These are phyloP conservation scores for Agroathelia rolfsii DNA, from an alignment of 1,284 basidiomycete genomes.

Conservation along the genomic window DNA sequence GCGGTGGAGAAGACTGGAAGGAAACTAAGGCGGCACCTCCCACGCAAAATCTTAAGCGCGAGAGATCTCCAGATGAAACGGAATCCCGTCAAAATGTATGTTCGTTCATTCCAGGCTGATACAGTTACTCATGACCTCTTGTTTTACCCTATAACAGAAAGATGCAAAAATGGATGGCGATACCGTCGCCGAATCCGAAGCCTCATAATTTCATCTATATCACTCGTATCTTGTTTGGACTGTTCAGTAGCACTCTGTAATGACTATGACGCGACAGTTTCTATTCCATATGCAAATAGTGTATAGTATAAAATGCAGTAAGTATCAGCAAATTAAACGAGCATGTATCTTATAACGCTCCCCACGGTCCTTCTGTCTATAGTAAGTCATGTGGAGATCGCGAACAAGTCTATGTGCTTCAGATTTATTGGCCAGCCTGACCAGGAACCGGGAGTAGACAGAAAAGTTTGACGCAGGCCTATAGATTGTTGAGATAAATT, in stretches of 20 bases:
- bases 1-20: conserved; percentile 81
- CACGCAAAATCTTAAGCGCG: conserved; percentile 45
- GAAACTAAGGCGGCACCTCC: conserved; percentile 34
- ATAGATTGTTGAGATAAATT: conserved; percentile 9
- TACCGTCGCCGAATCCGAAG: conserved; percentile 48
- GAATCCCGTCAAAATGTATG: conserved; percentile 42
- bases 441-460: conserved; percentile 37
- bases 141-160: conserved; percentile 26
- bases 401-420: conserved; percentile 63
- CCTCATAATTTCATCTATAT: too few relatives aligned
- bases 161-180: conserved; percentile 52
- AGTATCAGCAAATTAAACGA: conserved; percentile 44
- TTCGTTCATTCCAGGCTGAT: conserved; percentile 1
- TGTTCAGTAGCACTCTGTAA: too few relatives aligned
- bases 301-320: conserved; percentile 1
- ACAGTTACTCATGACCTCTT: conserved; percentile 10
- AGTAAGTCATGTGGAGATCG: conserved; percentile 48
- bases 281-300: conserved; percentile 6
- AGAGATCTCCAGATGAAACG: conserved; percentile 63
- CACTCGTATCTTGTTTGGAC: too few relatives aligned
- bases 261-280: conserved; percentile 5
- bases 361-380: conserved; percentile 25
- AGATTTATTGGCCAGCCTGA: conserved; percentile 42
- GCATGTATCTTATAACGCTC: conserved; percentile 42
- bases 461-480: conserved; percentile 31